Base-by-base conservation (phyloP, 2,329 filamentous ascomycete genomes). In the Venturiaceae sp. region DNA sequence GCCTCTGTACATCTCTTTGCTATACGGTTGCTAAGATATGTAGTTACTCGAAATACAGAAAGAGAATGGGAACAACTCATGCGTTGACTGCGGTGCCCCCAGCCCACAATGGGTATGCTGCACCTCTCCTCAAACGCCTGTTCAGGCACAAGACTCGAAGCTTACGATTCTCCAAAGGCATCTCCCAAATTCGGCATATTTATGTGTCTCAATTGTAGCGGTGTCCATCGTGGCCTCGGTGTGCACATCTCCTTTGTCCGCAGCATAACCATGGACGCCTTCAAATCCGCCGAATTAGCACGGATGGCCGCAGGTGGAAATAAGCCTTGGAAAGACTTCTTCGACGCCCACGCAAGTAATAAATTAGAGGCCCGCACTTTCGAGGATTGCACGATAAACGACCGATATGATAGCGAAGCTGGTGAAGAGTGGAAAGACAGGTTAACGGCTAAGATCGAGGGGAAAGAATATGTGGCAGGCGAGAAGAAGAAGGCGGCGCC, bases 241-340 rank as follows among this genome's bases (percentile, higher is more conserved):
- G 94, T 99, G 36, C 94, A 99, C 78, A 96, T 99, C 73, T 96
- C 91, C 71, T 99, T 99, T 76, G 92, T 99, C 63, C 88, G 94
- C 61, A 94, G 88, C 68, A 94, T 97, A 69, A 96, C 90, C 62
- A 99, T 99, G 94, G 94, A 99, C 76, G 91, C 91, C 59, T 97
- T 99, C 80, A 99, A 99, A 74, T 83, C 85, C 63, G 82, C 83
- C 67, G 94, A 99, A 75, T 92, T 97, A 67, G 86, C 90, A 74
- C 87, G 92, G 64, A 97, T 99, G 94, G 84, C 92, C 60, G 79
- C 88, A 23, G 94, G 92, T 50, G 94, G 94, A 57, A 99, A 99
- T 74, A 85, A 87, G 62, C 82, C 85, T 16, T 97, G 91, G 87
- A 86, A 87, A 65, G 77, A 81, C 26, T 97, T 96, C 75, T 99